Evolutionary conservation across 2,329 filamentous ascomycete genomes (phyloP).

Genomic region (Exophiala sp.): DNA sequence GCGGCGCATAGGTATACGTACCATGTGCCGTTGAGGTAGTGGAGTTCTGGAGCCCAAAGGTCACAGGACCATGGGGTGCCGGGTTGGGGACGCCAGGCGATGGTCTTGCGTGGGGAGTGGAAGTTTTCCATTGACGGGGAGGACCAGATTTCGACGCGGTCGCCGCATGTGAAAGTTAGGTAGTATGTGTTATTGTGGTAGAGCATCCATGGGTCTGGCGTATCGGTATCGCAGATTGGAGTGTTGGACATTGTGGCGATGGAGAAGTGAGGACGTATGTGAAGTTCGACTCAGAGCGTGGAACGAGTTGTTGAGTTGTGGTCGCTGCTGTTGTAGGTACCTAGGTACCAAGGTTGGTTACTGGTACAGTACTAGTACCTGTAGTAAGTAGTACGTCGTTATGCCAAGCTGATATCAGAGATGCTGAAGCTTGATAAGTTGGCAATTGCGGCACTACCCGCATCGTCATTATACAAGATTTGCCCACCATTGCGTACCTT

Average conservation of each 20-base stretch:
- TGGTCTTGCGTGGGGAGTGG: conserved; percentile 25
- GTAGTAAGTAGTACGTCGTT: too few relatives aligned
- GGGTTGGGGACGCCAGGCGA: conserved; percentile 40
- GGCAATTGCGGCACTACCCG: too few relatives aligned
- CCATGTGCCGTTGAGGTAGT: conserved; percentile 50
- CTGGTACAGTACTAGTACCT: too few relatives aligned
- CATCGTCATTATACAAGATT: too few relatives aligned
- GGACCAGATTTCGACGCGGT: conserved; percentile 37
- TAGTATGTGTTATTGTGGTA: conserved; percentile 30
- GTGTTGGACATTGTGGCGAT: conserved; percentile 31
- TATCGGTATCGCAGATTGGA: conserved; percentile 30
- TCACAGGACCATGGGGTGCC: conserved; percentile 43
- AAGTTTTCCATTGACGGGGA: conserved; percentile 34
- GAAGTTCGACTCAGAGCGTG: too few relatives aligned
- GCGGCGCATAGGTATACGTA: conserved; percentile 47
- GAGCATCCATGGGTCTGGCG: conserved; percentile 34
- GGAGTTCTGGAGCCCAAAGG: conserved; percentile 57
- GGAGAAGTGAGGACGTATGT: too few relatives aligned
- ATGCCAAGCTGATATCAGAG: too few relatives aligned
- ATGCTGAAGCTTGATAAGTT: too few relatives aligned
- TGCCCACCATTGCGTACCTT: too few relatives aligned
- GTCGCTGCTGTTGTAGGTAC: too few relatives aligned
- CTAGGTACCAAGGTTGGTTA: too few relatives aligned
- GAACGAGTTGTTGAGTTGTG: too few relatives aligned
- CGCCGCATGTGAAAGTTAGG: conserved; percentile 35